Base-by-base conservation (phyloP, 805 yeast genomes). In the Lachancea cidri region DNA sequence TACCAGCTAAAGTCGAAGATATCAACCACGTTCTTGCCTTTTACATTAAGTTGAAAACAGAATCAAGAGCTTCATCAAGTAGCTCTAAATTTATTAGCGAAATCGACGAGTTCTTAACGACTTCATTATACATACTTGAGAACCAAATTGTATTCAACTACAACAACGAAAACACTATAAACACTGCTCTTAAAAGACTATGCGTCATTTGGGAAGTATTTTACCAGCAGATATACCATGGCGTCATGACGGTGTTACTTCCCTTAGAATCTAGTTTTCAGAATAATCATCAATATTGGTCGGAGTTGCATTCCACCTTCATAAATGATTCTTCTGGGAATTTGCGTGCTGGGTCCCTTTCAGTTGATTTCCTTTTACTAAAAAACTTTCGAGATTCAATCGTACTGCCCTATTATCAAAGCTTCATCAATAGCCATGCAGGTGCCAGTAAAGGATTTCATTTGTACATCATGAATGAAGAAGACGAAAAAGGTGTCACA, bases 121-220 rank as follows among this genome's bases (percentile, higher is more conserved):
- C 64, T 1, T 60, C 64, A 8, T 30, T 79, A 57, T 71, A 45
- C 49, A 59, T 57, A 36, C 62, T 62, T 44, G 69, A 63, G 47
- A 64, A 66, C 44, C 66, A 62, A 33, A 47, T 66, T 22, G 62
- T 60, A 25, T 63, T 59, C 44, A 55, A 58, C 31, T 62, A 58
- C 27, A 52, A 49, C 5, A 54, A 60, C 16, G 67, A 58, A 34
- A 52, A 50, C n/a, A 55, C 57, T 2, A 66, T 65, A 44, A 66
- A 65, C 48, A 50, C 65, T 36, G 56, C 66, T 6, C 47, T 58
- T 31, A 62, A 56, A 41, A 61, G 62, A 53, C 64, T 64, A 6
- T 64, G 72, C 2, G 53, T 68, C 1, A 65, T 77, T 2, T 82
- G 88, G 88, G 71, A 70, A 14, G 62, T 63, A 18, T 82, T 81